Base-by-base conservation (phyloP, 2,329 filamentous ascomycete species). In the Passalora sequoiae region DNA sequence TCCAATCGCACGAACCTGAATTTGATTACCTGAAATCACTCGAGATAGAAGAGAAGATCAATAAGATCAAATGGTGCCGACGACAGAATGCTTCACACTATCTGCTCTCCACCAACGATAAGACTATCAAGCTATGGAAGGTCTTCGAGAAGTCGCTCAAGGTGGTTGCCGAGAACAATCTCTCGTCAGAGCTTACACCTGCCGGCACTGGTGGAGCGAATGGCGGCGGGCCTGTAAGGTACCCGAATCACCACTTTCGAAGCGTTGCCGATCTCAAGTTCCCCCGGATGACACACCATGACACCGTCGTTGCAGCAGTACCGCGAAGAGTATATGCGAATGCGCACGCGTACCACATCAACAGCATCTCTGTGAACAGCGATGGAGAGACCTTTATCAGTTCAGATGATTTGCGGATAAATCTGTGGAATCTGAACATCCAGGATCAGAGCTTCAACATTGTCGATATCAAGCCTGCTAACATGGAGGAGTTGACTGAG, bases 391-490 rank as follows among this genome's bases (percentile, higher is more conserved):
- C 92, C 0, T 98, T 97, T 69, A 96, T 98, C 71, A 96, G 89
- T 73, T 96, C 89, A 65, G 92, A 98, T 65, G 92, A 98, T 65
- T 73, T 98, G 52, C 84, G 92, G 51, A 94, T 98, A 75, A 98
- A 98, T 68, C 75, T 98, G 44, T 98, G 92, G 92, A 97, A 98
- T 66, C 75, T 97, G 58, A 97, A 97, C 69, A 98, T 98, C 53
- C 92, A 98, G 67, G 91, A 97, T 60, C 91, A 97, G 71, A 97
- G 92, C 73, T 98, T 98, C 78, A 98, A 98, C 71, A 98, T 98
- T 64, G 92, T 98, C 50, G 92, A 98, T 67, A 98, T 98, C 75
- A 98, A 98, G 69, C 92, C 92, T 6, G 92, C 92, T 29, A 98
- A 98, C 67, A 98, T 98, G 92, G 92, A 98, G 69, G 92, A 98